Conservation (phyloP, 495 filamentous ascomycete species). For the Filosporella fistucella region DNA sequence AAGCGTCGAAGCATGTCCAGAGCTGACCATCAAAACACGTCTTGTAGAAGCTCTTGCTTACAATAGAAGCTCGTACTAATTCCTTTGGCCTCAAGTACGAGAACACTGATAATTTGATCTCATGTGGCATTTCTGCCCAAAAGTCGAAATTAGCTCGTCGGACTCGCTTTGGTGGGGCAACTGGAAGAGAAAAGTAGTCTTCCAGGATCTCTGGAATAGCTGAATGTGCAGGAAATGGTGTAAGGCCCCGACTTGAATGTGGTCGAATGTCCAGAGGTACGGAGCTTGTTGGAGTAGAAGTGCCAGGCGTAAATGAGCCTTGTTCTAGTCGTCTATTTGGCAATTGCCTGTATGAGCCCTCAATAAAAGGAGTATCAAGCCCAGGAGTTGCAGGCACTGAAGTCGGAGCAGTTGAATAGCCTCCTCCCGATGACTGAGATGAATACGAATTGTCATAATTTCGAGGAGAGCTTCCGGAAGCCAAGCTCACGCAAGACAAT, state of each 20-base stretch:
- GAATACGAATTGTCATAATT: slow-evolving; percentile 48
- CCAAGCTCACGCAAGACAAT: slow-evolving; percentile 83
- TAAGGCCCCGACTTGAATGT: slow-evolving; percentile 34
- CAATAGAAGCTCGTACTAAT: slow-evolving; percentile 72
- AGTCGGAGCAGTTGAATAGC: slow-evolving; percentile 60
- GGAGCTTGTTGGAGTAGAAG: slow-evolving; percentile 40
- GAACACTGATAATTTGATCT: slow-evolving; percentile 77
- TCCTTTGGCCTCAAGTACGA: slow-evolving; percentile 73
- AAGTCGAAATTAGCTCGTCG: slow-evolving; percentile 57
- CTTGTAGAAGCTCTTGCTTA: slow-evolving; percentile 75
- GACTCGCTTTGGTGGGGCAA: slow-evolving; percentile 20
- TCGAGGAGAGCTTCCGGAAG: slow-evolving; percentile 35
- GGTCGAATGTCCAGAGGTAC: slow-evolving; percentile 63
- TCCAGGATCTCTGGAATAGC: slow-evolving; percentile 25
- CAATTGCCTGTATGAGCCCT: slow-evolving; percentile 12
- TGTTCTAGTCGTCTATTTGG: slow-evolving; percentile 25
- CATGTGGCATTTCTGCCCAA: slow-evolving; percentile 76
- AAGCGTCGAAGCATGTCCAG: slow-evolving; percentile 79
- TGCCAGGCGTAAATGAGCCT: slow-evolving; percentile 24
- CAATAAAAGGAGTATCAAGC: slow-evolving; percentile 19
- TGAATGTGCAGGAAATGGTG: slow-evolving; percentile 9
- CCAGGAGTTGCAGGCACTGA: slow-evolving; percentile 43
- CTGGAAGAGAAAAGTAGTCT: slow-evolving; percentile 41
- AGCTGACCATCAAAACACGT: slow-evolving; percentile 95
- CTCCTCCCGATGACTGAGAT: slow-evolving; percentile 55